Conservation (phyloP, 2,329 filamentous ascomycete genomes). For the Lizonia empirigonia region DNA sequence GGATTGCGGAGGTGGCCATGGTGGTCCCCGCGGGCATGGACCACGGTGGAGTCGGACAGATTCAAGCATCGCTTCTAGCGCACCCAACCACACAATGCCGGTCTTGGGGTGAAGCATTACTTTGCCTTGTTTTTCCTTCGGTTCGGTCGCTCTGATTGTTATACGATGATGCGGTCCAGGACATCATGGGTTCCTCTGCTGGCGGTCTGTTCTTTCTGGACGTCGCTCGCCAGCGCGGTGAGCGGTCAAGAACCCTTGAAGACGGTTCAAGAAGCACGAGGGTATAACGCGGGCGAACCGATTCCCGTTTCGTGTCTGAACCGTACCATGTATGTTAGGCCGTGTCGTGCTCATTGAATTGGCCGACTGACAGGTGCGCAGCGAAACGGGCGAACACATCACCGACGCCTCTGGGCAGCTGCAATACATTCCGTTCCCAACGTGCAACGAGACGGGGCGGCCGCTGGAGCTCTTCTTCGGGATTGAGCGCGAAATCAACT, state of each 20-base stretch:
- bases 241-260: conserved; percentile 51
- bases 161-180: neutral
- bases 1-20: conserved; percentile 2
- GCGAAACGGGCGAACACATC: conserved; percentile 88
- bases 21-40: neutral
- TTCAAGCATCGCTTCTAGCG: neutral
- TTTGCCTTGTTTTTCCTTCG: neutral
- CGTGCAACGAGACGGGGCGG: conserved; percentile 83
- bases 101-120: neutral
- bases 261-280: conserved; percentile 41
- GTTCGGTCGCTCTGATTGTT: too few relatives aligned
- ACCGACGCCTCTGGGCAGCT: conserved; percentile 80
- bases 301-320: conserved; percentile 61
- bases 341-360: neutral
- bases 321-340: conserved; percentile 53
- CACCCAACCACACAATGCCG: conserved; percentile 4
- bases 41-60: conserved; percentile 1
- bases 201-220: conserved; percentile 39
- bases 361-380: conserved; percentile 47
- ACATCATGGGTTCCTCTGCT: conserved; percentile 30
- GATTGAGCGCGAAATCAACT: conserved; percentile 78
- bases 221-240: conserved; percentile 46
- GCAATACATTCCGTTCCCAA: conserved; percentile 88
- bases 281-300: conserved; percentile 55
- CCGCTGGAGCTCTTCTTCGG: conserved; percentile 89